A percentile compares a stretch with the other conserved stretches of the same genome.
These are phyloP conservation scores for Zygosaccharomyces sapae DNA, from an alignment of 1,139 yeast genomes.

Conservation along the genomic window DNA sequence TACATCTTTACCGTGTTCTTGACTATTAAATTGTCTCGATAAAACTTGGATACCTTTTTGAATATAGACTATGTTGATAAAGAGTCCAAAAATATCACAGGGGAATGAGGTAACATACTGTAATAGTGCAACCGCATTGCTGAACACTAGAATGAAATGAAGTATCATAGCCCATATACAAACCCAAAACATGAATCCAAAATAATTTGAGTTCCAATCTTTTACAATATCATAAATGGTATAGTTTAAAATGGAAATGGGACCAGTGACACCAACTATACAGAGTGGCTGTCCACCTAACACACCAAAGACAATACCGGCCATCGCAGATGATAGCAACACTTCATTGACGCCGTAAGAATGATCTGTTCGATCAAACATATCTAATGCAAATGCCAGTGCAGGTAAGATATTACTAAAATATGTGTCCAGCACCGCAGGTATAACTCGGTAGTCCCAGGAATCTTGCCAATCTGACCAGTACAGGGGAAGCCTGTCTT, in stretches of 20 bases:
- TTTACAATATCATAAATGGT: slow-evolving; percentile 79
- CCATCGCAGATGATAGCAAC: slow-evolving; percentile 75
- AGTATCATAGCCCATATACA: slow-evolving; percentile 86
- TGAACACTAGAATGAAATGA: slow-evolving; percentile 68
- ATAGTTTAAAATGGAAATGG: slow-evolving; percentile 84
- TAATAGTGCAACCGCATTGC: slow-evolving; percentile 66
- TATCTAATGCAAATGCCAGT: slow-evolving; percentile 92
- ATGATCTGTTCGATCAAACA: slow-evolving; percentile 84
- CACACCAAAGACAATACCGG: slow-evolving; percentile 82
- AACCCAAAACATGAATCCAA: slow-evolving; percentile 95
- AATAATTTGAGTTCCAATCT: slow-evolving; percentile 47
- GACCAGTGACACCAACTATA: slow-evolving; percentile 98
- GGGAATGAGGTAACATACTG: slow-evolving; percentile 76
- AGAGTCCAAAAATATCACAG: slow-evolving; percentile 91
- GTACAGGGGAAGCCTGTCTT: slow-evolving; percentile 55
- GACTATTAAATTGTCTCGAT: slow-evolving; percentile 57
- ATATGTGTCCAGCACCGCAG: slow-evolving; percentile 75
- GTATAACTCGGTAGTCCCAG: slow-evolving; percentile 80
- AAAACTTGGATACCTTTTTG: slow-evolving; percentile 87
- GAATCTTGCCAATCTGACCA: slow-evolving; percentile 79
- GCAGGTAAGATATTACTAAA: slow-evolving; percentile 92
- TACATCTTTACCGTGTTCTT: slow-evolving; percentile 30
- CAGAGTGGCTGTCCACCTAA: slow-evolving; percentile 88
- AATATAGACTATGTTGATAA: slow-evolving; percentile 83
- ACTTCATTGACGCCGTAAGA: slow-evolving; percentile 92